Evolutionary conservation across 1,284 basidiomycete species (phyloP).

Genomic region (Ustanciosporium gigantosporum): DNA sequence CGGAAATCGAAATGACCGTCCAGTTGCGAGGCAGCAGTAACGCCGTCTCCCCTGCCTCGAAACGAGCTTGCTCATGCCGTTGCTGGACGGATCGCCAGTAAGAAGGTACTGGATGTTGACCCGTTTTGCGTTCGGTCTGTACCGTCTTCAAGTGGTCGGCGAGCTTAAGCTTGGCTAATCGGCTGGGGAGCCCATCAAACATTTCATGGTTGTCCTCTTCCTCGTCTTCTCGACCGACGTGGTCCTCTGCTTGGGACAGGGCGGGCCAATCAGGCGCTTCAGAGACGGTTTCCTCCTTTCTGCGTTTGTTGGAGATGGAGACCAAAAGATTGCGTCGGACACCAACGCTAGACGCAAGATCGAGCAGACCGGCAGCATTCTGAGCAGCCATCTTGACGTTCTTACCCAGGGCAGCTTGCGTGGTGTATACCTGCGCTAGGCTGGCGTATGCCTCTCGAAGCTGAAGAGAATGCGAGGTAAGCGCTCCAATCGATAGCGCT

Average conservation of each 20-base stretch:
- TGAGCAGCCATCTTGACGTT: constrained; percentile 32
- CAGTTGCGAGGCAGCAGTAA: constrained; percentile 73
- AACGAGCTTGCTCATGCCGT: constrained; percentile 25
- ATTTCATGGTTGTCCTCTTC: constrained; percentile 10
- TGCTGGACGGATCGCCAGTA: constrained; percentile 24
- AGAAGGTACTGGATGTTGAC: constrained; percentile 6
- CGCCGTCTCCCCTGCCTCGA: constrained; percentile 8
- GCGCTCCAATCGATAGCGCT: constrained; percentile 23
- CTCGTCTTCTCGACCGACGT: not conserved
- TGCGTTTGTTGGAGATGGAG: constrained; percentile 37
- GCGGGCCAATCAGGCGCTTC: constrained; percentile 23
- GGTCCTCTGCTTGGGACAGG: no score
- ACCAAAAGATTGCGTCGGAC: constrained; percentile 35
- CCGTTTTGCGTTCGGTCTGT: not conserved
- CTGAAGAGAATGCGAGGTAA: constrained; percentile 25
- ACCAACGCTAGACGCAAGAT: constrained; percentile 34
- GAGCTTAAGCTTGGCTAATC: constrained; percentile 23
- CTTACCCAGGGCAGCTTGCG: constrained; percentile 33
- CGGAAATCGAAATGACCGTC: constrained; percentile 78
- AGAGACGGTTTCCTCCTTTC: not conserved
- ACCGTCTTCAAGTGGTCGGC: no score
- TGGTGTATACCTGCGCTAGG: constrained; percentile 35
- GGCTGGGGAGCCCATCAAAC: constrained; percentile 24
- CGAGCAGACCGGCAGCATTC: constrained; percentile 28
- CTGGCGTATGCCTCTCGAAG: constrained; percentile 35